Evolutionary conservation across 495 filamentous ascomycete genomes (phyloP).

Genomic region (Wilcoxina mikolae): DNA sequence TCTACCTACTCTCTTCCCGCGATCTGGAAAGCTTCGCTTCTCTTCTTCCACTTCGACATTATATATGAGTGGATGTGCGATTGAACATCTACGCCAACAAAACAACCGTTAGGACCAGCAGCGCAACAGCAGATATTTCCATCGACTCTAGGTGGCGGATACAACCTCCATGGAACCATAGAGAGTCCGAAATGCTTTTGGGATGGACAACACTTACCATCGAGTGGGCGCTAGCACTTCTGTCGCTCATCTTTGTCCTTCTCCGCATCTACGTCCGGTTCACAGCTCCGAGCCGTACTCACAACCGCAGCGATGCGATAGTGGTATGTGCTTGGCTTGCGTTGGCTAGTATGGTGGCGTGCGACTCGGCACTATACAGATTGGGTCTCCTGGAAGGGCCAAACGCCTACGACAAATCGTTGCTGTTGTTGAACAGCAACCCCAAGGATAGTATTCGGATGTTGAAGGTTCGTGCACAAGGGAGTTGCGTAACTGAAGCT

Average conservation of each 20-base stretch:
- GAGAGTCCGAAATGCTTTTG: conserved; percentile 5
- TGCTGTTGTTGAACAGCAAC: not conserved
- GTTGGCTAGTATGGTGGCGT: not conserved
- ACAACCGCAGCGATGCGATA: conserved; percentile 4
- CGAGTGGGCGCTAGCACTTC: not conserved
- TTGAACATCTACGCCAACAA: too few species aligned
- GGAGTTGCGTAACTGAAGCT: not conserved
- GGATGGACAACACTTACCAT: conserved; percentile 5
- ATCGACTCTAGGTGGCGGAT: too few species aligned
- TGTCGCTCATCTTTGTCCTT: conserved; percentile 5
- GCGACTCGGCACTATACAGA: not conserved
- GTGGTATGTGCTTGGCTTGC: not conserved
- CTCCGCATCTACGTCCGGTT: conserved; percentile 2
- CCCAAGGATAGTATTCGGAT: not conserved
- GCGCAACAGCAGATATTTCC: too few species aligned
- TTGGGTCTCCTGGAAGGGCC: not conserved
- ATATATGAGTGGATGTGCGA: too few species aligned
- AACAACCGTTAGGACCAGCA: too few species aligned
- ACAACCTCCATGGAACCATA: conserved; percentile 6
- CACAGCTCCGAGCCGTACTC: not conserved
- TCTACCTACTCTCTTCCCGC: too few species aligned
- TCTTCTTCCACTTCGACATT: too few species aligned
- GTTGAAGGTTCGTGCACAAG: not conserved
- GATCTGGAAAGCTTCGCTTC: too few species aligned
- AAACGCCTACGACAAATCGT: not conserved